phyloP scores from a whole-genome alignment of 257 asterid species.

The Mitragyna speciosa region DNA sequence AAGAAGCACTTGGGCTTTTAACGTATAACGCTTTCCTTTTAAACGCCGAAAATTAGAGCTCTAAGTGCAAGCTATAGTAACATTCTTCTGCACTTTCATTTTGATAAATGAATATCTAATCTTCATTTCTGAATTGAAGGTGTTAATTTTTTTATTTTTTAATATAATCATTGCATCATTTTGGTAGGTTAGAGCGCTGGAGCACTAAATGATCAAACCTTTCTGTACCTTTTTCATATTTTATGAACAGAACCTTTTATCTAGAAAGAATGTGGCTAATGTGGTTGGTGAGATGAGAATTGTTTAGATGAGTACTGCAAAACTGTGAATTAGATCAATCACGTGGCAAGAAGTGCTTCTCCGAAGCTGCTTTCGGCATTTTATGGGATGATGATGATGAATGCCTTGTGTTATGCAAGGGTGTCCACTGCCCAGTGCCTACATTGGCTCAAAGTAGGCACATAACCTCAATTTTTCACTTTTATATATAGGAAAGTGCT shows the following conservation, averaged over 20 bases:
- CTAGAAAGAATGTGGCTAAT: constrained; percentile 1
- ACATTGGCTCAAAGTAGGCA: constrained; percentile 5
- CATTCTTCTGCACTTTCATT: no score
- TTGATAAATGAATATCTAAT: no score
- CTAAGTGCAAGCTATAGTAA: no score
- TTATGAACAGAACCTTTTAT: not conserved
- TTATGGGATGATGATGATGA: not conserved
- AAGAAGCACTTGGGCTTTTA: no score
- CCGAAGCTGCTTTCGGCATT: not conserved
- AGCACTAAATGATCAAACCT: not conserved
- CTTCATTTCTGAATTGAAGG: no score
- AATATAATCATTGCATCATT: no score
- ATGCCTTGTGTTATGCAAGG: not conserved
- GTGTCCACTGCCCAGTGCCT: not conserved
- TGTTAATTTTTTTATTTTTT: no score
- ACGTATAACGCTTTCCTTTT: no score
- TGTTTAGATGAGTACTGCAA: not conserved
- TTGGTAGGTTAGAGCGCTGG: not conserved
- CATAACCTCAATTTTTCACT: not conserved
- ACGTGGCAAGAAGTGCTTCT: constrained; percentile 9
- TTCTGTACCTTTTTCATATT: not conserved
- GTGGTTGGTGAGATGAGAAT: constrained; percentile 16
- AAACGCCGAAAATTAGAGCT: no score
- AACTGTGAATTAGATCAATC: constrained; percentile 10
- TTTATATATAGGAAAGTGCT: constrained; percentile 14